Evolutionary conservation across 805 yeast genomes (phyloP).

Genomic region (Candida arabinofermentans): DNA sequence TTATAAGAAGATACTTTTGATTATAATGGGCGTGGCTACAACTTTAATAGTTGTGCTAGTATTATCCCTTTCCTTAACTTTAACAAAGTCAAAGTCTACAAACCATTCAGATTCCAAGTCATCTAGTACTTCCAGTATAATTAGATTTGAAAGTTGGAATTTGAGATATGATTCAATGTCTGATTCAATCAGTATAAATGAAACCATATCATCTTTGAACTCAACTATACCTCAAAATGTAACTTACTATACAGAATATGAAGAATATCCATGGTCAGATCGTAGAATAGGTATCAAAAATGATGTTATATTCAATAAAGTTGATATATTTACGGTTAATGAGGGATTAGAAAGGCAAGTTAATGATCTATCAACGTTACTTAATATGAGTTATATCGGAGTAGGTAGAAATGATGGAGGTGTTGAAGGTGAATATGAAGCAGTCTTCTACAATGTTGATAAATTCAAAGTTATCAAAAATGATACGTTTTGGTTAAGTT

Average conservation of each 20-base stretch:
- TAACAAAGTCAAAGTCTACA: no score
- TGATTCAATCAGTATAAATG: constrained; percentile 16
- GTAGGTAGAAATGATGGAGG: constrained; percentile 53
- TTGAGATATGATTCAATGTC: constrained; percentile 26
- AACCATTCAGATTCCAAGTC: no score
- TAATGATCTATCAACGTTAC: constrained; percentile 36
- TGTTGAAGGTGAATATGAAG: constrained; percentile 46
- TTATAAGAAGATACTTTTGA: neutral
- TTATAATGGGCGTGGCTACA: neutral
- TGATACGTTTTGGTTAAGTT: constrained; percentile 50
- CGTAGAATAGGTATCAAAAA: constrained; percentile 34
- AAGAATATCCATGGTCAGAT: constrained; percentile 33
- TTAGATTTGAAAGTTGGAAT: constrained; percentile 28
- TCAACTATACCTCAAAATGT: constrained; percentile 23
- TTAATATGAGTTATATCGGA: constrained; percentile 38
- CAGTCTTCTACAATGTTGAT: constrained; percentile 38
- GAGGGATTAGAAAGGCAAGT: constrained; percentile 47
- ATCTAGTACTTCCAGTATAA: no score
- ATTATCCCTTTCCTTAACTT: neutral
- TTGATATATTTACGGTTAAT: constrained; percentile 39
- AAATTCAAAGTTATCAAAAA: constrained; percentile 37
- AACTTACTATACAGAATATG: constrained; percentile 22
- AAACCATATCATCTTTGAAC: constrained; percentile 18
- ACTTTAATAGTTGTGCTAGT: neutral
- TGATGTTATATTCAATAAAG: constrained; percentile 31